These are phyloP conservation scores for Calonectria hawksworthii DNA, from an alignment of 2,329 filamentous ascomycete genomes.

Conservation along the genomic window DNA sequence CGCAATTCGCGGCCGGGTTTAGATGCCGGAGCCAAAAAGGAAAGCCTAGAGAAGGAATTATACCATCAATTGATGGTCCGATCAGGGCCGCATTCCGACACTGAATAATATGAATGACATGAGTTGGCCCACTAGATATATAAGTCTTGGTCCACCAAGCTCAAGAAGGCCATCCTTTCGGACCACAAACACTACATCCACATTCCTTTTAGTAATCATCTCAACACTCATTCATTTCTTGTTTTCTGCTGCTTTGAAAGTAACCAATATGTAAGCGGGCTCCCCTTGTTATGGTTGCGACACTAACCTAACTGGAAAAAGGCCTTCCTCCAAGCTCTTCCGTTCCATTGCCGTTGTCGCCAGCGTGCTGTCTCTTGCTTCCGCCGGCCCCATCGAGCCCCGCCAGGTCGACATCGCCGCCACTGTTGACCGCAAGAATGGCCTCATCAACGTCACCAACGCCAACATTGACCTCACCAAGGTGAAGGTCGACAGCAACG, in stretches of 20 bases:
- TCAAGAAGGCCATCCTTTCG: not conserved
- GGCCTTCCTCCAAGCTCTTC: not conserved
- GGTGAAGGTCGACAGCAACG: not conserved
- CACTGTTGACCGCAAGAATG: not conserved
- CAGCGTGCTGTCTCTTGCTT: not conserved
- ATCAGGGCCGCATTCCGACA: not conserved
- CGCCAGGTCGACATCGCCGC: not conserved
- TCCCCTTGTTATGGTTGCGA: too few species aligned
- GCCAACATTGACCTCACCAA: not conserved
- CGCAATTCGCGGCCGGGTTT: not conserved
- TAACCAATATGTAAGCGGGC: not conserved
- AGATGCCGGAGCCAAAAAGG: not conserved
- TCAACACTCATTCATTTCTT: not conserved
- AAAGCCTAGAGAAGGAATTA: not conserved
- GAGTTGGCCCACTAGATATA: not conserved
- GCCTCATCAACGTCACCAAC: not conserved
- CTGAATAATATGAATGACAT: not conserved
- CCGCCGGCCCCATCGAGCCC: not conserved
- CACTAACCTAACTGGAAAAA: not conserved
- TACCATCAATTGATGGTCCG: not conserved
- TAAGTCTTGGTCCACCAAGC: not conserved
- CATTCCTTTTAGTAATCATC: not conserved
- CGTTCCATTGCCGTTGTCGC: not conserved
- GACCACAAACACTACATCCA: not conserved
- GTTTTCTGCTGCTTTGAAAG: not conserved